Percentiles rank a stretch among this genome's conserved stretches.
Evolutionary conservation across 2,329 filamentous ascomycete genomes (phyloP).

Genomic region (Penicillium olsonii): DNA sequence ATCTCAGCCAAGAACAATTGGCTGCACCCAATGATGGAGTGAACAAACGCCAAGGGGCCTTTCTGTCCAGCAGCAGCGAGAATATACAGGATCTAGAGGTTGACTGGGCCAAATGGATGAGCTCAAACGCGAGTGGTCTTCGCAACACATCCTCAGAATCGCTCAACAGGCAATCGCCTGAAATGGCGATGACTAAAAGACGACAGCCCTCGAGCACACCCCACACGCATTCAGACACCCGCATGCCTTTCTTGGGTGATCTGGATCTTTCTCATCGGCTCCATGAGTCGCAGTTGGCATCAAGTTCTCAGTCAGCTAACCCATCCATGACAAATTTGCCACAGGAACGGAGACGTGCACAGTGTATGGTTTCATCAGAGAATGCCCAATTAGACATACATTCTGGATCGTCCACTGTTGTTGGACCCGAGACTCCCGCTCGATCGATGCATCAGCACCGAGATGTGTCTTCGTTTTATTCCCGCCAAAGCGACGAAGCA

Average conservation of each 20-base stretch:
- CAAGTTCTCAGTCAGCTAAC: constrained; percentile 21
- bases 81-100: constrained; percentile 8
- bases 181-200: constrained; percentile 28
- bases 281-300: constrained; percentile 24
- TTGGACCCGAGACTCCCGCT: background rate
- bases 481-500: constrained; percentile 21
- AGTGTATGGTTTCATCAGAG: constrained; percentile 15
- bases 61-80: background rate
- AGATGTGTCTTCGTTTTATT: constrained; percentile 30
- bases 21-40: background rate
- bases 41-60: background rate
- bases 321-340: constrained; percentile 25
- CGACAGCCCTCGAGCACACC: constrained; percentile 16
- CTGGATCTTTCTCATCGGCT: constrained; percentile 32
- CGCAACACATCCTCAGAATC: constrained; percentile 18
- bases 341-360: constrained; percentile 12
- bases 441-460: constrained; percentile 7
- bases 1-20: background rate
- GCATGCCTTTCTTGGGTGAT: constrained; percentile 29
- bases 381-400: constrained; percentile 8
- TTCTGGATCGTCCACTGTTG: constrained; percentile 3
- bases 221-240: constrained; percentile 17
- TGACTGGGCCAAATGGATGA: constrained; percentile 17
- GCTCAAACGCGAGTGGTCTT: constrained; percentile 1
- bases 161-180: constrained; percentile 10